Conservation (phyloP, 768 basidiomycete genomes). For the Chlorophyllum brunneum region DNA sequence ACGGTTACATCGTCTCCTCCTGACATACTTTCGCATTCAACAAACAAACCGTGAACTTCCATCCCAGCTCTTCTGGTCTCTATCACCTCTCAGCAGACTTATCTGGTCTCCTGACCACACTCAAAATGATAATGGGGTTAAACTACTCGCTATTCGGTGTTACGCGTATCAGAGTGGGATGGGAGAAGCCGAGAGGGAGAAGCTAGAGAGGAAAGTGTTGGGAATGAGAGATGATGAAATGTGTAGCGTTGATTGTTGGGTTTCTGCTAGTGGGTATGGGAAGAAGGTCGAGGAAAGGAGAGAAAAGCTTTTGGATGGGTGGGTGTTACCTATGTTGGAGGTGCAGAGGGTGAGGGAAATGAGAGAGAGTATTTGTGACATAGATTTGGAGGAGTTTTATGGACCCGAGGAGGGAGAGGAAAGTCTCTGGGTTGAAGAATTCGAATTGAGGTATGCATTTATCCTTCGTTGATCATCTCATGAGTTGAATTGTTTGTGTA, state of each 20-base stretch:
- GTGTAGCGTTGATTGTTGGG: conserved; percentile 52
- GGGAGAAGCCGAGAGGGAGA: conserved; percentile 71
- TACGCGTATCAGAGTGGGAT: conserved; percentile 75
- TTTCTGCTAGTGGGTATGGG: conserved; percentile 38
- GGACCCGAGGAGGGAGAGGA: conserved; percentile 29
- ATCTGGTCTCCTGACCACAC: conserved; percentile 36
- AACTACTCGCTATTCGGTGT: conserved; percentile 71
- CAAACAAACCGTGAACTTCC: conserved; percentile 71
- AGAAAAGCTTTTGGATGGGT: conserved; percentile 58
- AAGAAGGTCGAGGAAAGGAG: conserved; percentile 39
- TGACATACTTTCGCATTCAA: conserved; percentile 81
- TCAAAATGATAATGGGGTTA: conserved; percentile 52
- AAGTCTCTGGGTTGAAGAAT: conserved; percentile 31
- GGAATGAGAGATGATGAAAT: conserved; percentile 38
- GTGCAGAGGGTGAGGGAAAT: conserved; percentile 50
- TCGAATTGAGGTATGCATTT: conserved; percentile 52
- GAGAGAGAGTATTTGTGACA: conserved; percentile 40
- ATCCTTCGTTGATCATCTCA: not conserved
- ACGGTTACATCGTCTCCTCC: conserved; percentile 64
- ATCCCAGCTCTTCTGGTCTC: conserved; percentile 55
- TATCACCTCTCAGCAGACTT: conserved; percentile 46
- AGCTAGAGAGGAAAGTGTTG: conserved; percentile 56
- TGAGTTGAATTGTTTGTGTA: conserved; percentile 25
- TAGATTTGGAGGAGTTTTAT: conserved; percentile 43
- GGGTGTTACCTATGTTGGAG: conserved; percentile 78